Conservation (phyloP, 2,329 filamentous ascomycete genomes). For the Ophiocordyceps sinensis region DNA sequence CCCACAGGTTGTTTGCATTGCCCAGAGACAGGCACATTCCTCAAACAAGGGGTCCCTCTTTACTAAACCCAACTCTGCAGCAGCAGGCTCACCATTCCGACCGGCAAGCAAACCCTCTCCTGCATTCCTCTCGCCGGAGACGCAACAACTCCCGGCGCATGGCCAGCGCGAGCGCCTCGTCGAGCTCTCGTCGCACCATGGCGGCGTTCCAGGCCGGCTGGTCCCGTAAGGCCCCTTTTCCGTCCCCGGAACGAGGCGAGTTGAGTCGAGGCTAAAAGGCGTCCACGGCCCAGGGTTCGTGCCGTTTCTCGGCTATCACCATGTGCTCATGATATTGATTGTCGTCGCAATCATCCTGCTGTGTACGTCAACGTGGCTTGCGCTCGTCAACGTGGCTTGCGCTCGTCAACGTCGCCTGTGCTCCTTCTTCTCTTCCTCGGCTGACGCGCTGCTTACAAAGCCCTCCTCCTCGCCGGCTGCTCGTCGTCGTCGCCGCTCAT, state of each 20-base stretch:
- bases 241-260: too few species aligned
- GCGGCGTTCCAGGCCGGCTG: constrained; percentile 31
- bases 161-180: constrained; percentile 9
- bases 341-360: constrained; percentile 86
- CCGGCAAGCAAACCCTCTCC: too few species aligned
- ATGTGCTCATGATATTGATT: constrained; percentile 97
- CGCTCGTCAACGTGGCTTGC: too few species aligned
- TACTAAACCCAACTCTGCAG: too few species aligned
- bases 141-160: not conserved
- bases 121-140: too few species aligned
- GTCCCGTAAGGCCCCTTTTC: constrained; percentile 25
- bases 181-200: constrained; percentile 12
- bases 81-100: too few species aligned
- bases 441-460: not conserved
- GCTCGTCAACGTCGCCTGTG: too few species aligned
- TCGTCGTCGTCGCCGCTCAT: constrained; percentile 93
- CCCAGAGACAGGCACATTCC: too few species aligned
- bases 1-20: not conserved
- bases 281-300: constrained; percentile 45
- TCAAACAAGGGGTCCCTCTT: too few species aligned
- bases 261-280: not conserved
- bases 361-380: too few species aligned
- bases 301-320: constrained; percentile 57
- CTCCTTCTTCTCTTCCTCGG: not conserved
- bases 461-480: constrained; percentile 84